These are phyloP conservation scores for Xylaria castorea DNA, from an alignment of 495 filamentous ascomycete genomes.

Conservation along the genomic window DNA sequence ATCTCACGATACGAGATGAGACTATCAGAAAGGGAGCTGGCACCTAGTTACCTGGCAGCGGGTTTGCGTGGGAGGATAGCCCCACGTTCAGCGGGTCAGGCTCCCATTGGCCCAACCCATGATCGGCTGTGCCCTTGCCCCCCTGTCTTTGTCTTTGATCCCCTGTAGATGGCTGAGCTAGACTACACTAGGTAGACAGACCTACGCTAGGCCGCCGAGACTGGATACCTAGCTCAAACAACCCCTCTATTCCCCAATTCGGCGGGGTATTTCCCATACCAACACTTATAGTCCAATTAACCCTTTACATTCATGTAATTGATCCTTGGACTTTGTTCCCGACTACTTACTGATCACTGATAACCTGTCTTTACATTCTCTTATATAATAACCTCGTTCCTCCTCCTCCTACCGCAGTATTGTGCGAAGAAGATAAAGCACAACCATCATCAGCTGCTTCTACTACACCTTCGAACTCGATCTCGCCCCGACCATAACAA, in stretches of 20 bases:
- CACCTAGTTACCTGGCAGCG: not conserved
- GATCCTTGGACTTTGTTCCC: not conserved
- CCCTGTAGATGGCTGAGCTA: conserved; percentile 3
- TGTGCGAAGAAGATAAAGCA: not conserved
- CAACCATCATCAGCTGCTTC: not conserved
- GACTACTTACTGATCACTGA: too few relatives aligned
- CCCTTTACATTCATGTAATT: not conserved
- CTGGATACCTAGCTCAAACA: not conserved
- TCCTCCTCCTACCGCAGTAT: not conserved
- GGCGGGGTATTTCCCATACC: not conserved
- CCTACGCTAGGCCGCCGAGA: not conserved
- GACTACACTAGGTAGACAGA: too few relatives aligned
- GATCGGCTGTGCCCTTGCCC: not conserved
- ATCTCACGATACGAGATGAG: conserved; percentile 16
- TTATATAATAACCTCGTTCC: conserved; percentile 1
- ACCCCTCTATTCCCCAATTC: conserved; percentile 2
- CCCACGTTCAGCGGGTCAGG: conserved; percentile 6
- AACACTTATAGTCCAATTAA: not conserved
- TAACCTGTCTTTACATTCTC: not conserved
- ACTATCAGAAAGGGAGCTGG: not conserved
- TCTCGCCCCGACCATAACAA: not conserved
- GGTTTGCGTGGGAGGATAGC: not conserved
- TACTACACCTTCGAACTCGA: not conserved
- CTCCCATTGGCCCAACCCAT: conserved; percentile 16
- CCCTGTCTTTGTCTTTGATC: not conserved